These are phyloP conservation scores for Tricholomella constricta DNA, from an alignment of 768 basidiomycete genomes.

Conservation along the genomic window DNA sequence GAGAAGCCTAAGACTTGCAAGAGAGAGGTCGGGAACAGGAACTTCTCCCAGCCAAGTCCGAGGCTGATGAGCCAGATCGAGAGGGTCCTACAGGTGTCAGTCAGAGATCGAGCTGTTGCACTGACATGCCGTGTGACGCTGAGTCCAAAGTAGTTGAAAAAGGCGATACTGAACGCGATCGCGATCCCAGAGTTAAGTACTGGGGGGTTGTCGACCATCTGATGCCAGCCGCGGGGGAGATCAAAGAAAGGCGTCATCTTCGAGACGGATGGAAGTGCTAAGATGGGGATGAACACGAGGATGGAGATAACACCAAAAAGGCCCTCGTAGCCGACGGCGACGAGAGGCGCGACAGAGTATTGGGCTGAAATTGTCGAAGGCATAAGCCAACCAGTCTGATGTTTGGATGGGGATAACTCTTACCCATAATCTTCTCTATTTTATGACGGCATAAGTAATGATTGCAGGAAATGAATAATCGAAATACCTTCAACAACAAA, in stretches of 20 bases:
- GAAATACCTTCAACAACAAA: slow-evolving; percentile 81
- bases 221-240: slow-evolving; percentile 84
- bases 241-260: slow-evolving; percentile 78
- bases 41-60: slow-evolving; percentile 85
- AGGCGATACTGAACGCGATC: slow-evolving; percentile 73
- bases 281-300: slow-evolving; percentile 75
- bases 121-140: slow-evolving; percentile 93
- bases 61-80: slow-evolving; percentile 95
- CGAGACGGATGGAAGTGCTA: slow-evolving; percentile 69
- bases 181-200: slow-evolving; percentile 70
- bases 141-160: slow-evolving; percentile 90
- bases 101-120: slow-evolving; percentile 88
- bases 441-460: slow-evolving; percentile 10
- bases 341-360: slow-evolving; percentile 84
- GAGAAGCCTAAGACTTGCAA: slow-evolving; percentile 85
- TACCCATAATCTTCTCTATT: slow-evolving; percentile 85
- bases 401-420: slow-evolving; percentile 3
- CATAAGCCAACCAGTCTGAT: neutral
- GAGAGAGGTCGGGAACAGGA: slow-evolving; percentile 80
- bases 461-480: neutral
- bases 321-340: slow-evolving; percentile 95
- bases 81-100: slow-evolving; percentile 94
- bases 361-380: slow-evolving; percentile 37
- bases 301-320: slow-evolving; percentile 86
- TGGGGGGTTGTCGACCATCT: slow-evolving; percentile 78